Percentiles rank a stretch among this genome's conserved stretches.
phyloP scores from a whole-genome alignment of 345 rosid species.

The Lepidium aucheri region DNA sequence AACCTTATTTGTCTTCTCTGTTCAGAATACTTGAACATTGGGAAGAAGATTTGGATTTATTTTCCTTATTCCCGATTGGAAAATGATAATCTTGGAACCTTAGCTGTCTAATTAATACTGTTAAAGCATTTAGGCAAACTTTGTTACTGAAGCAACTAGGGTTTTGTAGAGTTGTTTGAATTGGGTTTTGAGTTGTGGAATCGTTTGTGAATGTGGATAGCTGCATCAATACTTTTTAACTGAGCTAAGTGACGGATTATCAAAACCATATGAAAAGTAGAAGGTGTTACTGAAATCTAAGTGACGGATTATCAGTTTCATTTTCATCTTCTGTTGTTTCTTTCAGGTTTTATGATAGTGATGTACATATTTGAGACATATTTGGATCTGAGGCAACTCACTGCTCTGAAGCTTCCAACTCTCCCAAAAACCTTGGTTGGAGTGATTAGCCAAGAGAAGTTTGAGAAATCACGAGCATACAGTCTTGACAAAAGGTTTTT shows the following conservation, averaged over 20 bases:
- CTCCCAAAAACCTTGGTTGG: constrained; percentile 89
- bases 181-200: background rate
- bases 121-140: background rate
- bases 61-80: background rate
- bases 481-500: constrained; percentile 92
- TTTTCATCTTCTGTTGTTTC: background rate
- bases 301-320: background rate
- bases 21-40: background rate
- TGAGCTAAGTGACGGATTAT: background rate
- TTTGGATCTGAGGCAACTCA: constrained; percentile 79
- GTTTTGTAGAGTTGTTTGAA: background rate
- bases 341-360: constrained; percentile 83
- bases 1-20: background rate
- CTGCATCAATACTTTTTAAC: background rate
- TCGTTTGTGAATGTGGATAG: background rate
- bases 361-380: constrained; percentile 86
- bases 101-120: background rate
- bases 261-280: background rate
- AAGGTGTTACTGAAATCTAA: background rate
- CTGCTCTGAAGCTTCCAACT: constrained; percentile 71
- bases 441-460: constrained; percentile 87
- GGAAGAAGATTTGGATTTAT: background rate
- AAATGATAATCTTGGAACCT: background rate
- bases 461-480: constrained; percentile 83
- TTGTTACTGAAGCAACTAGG: background rate